These are phyloP conservation scores for Grosmannia serpens DNA, from an alignment of 2,329 filamentous ascomycete species.

Conservation along the genomic window DNA sequence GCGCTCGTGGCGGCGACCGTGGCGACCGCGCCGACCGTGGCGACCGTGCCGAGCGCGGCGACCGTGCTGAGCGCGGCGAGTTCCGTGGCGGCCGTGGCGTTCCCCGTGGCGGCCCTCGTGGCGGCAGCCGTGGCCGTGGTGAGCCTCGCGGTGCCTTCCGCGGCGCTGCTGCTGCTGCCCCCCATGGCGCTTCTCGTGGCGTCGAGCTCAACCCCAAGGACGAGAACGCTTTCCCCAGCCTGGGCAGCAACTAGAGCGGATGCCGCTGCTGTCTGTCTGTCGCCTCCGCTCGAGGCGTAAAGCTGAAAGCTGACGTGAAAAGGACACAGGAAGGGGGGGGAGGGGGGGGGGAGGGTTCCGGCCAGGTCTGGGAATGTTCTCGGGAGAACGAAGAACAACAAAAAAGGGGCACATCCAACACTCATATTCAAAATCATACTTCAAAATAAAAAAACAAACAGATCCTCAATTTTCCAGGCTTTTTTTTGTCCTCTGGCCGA, in stretches of 20 bases:
- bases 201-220: constrained; percentile 45
- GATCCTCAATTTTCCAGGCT: too few species aligned
- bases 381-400: too few species aligned
- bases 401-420: not conserved
- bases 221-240: constrained; percentile 48
- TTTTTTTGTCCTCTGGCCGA: not conserved
- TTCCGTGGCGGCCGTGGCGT: constrained; percentile 20
- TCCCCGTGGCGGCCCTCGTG: constrained; percentile 32
- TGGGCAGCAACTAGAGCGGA: constrained; percentile 30
- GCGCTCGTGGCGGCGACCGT: constrained; percentile 30
- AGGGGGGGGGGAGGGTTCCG: not conserved
- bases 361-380: not conserved
- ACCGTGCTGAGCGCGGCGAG: constrained; percentile 26
- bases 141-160: constrained; percentile 23
- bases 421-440: not conserved
- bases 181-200: constrained; percentile 33
- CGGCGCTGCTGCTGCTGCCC: constrained; percentile 30
- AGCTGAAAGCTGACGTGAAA: not conserved
- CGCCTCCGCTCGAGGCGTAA: not conserved
- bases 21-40: constrained; percentile 27
- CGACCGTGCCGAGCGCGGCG: constrained; percentile 27
- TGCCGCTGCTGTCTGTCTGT: not conserved
- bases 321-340: not conserved
- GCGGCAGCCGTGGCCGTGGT: constrained; percentile 30
- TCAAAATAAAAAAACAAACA: not conserved